These are phyloP conservation scores for Solanum hybrid DNA, from an alignment of 305 asterid genomes.

Conservation along the genomic window DNA sequence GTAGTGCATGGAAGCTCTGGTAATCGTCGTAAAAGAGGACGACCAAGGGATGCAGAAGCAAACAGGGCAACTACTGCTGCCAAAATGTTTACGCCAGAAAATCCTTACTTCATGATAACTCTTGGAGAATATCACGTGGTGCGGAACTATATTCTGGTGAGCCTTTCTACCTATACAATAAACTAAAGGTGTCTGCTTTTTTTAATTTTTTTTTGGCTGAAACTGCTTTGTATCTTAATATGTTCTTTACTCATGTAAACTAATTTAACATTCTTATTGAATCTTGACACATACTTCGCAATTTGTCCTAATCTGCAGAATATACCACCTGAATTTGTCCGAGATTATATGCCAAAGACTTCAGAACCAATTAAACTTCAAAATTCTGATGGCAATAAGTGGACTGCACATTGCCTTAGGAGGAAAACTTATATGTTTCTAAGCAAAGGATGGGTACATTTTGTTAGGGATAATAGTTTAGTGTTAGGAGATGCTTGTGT, in stretches of 20 bases:
- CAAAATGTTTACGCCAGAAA: not conserved
- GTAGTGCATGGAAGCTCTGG: not conserved
- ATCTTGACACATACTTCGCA: not conserved
- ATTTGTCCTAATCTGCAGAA: conserved; percentile 3
- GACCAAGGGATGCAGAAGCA: not conserved
- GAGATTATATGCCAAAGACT: not conserved
- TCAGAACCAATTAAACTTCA: not conserved
- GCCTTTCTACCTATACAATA: not conserved
- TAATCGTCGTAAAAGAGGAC: not conserved
- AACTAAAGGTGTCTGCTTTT: not conserved
- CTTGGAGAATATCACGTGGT: conserved; percentile 1
- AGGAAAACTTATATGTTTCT: not conserved
- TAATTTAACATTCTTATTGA: not conserved
- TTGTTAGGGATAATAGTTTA: not conserved
- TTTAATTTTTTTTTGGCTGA: not conserved
- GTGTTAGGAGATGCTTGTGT: conserved; percentile 9
- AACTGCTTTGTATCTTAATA: not conserved
- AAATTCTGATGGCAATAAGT: conserved; percentile 5
- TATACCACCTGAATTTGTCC: conserved; percentile 2
- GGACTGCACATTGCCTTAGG: not conserved
- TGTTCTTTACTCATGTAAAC: not conserved
- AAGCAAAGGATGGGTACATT: not conserved
- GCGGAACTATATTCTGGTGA: conserved; percentile 4
- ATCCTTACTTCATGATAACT: conserved; percentile 7
- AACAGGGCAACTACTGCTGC: not conserved